Evolutionary conservation across 495 filamentous ascomycete species (phyloP), one percentile per base, ranked within the genome.

Genomic region (Aspergillus heteromorphus): DNA sequence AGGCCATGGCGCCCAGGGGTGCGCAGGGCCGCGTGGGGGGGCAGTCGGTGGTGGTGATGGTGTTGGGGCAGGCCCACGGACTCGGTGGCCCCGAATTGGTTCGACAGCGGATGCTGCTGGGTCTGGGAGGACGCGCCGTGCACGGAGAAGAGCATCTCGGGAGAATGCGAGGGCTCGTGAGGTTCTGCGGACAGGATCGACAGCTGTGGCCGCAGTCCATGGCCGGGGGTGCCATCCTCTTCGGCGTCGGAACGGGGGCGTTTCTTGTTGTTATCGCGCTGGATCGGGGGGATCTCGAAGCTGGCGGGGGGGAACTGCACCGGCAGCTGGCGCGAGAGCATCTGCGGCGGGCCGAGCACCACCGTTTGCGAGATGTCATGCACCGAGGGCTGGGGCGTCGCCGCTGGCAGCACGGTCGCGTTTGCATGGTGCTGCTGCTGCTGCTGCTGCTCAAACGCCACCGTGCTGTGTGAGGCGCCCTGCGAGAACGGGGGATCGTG

Each of bases 11-110:
- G 61, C 45, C 63, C 65, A 41, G 49, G 18, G 31, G 62, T 23
- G 27, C 60, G 62, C 10, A 67, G 79, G n/a, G 78, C 77, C 6
- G 78, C 77, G 45, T 84, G 83, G 48, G 84, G 77, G 14, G 87
- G 87, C 5, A 91, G 76, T 27, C 81, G 79, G 59, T 91, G 88
- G 62, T 88, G 86, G 61, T 92, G 88, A 63, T 88, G 86, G 6
- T 81, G 80, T 34, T 73, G 72, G n/a, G 66, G 73, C 13, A 71
- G 49, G 11, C 55, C 60, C 43, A 67, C 55, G 21, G 65, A 45
- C 29, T 58, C 58, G 11, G 62, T 62, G 14, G 65, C 49, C 20
- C 59, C 56, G 42, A 64, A 74, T 47, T 72, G 69, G n/a, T 54
- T 49, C 20, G 68, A 51, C 38, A 65, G 49, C 20, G 58, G 58